phyloP scores from a whole-genome alignment of 768 basidiomycete species.

The Fomitopsis serialis region DNA sequence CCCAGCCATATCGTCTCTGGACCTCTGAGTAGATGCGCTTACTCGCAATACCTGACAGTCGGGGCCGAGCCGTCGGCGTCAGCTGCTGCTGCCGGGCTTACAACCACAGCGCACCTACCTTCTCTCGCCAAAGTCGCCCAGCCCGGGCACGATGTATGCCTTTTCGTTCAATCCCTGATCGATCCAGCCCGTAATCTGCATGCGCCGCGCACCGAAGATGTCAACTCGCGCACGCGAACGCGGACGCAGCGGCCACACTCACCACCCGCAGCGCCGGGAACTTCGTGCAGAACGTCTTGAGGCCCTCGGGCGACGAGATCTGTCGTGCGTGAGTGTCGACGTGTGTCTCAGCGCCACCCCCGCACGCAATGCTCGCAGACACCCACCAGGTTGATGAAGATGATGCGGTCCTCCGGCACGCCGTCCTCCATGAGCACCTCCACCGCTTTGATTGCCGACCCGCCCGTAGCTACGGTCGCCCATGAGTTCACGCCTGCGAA shows the following conservation, averaged over 20 bases:
- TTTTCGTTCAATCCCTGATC: constrained; percentile 89
- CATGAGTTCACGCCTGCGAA: background rate
- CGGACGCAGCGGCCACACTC: constrained; percentile 26
- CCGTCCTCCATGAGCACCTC: constrained; percentile 90
- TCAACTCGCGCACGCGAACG: background rate
- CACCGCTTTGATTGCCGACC: constrained; percentile 96
- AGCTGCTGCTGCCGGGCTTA: no score
- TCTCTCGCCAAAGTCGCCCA: constrained; percentile 97
- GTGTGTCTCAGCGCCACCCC: background rate
- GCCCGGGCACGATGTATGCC: constrained; percentile 85
- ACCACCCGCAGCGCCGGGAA: constrained; percentile 79
- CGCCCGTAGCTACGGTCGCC: constrained; percentile 70
- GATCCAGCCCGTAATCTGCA: constrained; percentile 91
- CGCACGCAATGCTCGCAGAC: background rate
- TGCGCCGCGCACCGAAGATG: constrained; percentile 1
- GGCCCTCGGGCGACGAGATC: constrained; percentile 90
- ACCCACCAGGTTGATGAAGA: constrained; percentile 86
- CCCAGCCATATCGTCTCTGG: no score
- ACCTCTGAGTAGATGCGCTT: no score
- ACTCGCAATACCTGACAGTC: background rate
- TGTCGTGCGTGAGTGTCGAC: no score
- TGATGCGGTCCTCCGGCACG: constrained; percentile 91
- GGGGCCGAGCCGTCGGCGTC: background rate
- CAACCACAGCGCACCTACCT: constrained; percentile 37
- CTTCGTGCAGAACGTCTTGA: constrained; percentile 68